A percentile compares a stretch with the other conserved stretches of the same genome.
These are phyloP conservation scores for Acmispon strigosus DNA, from an alignment of 306 rosid species.

Conservation along the genomic window DNA sequence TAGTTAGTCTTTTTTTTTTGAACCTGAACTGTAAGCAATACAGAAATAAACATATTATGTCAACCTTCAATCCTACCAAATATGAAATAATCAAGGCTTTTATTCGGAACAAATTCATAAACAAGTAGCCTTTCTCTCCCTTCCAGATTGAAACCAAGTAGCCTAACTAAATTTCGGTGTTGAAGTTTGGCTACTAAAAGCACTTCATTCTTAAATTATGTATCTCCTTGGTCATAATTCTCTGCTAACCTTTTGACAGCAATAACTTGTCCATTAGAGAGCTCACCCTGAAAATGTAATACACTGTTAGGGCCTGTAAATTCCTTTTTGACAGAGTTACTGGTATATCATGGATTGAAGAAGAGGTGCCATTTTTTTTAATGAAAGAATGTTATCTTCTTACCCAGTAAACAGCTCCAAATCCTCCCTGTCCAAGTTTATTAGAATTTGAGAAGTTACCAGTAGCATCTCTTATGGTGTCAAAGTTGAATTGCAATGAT, in stretches of 20 bases:
- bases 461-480: constrained; percentile 20
- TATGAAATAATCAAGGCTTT: constrained; percentile 40
- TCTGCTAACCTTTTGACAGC: no score
- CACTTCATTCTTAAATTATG: no score
- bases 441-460: constrained; percentile 20
- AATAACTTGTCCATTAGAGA: constrained; percentile 5
- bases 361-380: no score
- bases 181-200: no score
- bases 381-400: not conserved
- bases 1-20: not conserved
- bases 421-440: constrained; percentile 31
- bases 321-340: no score
- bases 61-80: constrained; percentile 27
- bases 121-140: no score
- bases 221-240: no score
- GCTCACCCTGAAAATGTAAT: constrained; percentile 19
- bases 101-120: no score
- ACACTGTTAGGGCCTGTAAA: not conserved
- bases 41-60: not conserved
- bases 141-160: no score
- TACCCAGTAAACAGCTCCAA: constrained; percentile 30
- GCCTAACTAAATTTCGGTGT: no score
- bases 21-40: not conserved
- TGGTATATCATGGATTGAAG: no score
- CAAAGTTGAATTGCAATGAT: no score